phyloP scores from a whole-genome alignment of 441 rosid species.

The Arabidopsis lyrata region DNA sequence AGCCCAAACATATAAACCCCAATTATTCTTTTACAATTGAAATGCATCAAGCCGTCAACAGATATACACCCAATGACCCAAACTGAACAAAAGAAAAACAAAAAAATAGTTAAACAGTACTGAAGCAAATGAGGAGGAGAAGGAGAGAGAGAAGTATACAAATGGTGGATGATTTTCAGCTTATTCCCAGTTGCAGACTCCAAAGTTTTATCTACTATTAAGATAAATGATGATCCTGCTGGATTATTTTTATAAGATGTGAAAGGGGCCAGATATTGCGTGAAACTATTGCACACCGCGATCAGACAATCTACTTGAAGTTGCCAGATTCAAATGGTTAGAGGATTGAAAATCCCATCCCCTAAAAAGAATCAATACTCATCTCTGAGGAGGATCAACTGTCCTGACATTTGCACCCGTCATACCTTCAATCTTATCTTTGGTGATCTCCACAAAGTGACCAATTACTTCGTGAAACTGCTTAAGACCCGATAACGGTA shows the following conservation, averaged over 20 bases:
- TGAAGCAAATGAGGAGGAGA: slow-evolving; percentile 15
- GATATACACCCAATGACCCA: slow-evolving; percentile 44
- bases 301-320: slow-evolving; percentile 52
- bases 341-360: slow-evolving; percentile 40
- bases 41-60: slow-evolving; percentile 36
- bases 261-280: slow-evolving; percentile 50
- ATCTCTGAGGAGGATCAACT: slow-evolving; percentile 91
- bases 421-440: slow-evolving; percentile 90
- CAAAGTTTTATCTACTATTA: slow-evolving; percentile 52
- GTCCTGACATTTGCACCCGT: slow-evolving; percentile 86
- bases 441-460: slow-evolving; percentile 92
- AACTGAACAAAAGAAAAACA: neutral
- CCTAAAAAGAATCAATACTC: slow-evolving; percentile 44
- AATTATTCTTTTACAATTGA: slow-evolving; percentile 39
- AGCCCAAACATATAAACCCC: slow-evolving; percentile 36
- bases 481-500: slow-evolving; percentile 89
- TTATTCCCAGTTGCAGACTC: slow-evolving; percentile 55
- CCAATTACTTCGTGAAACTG: slow-evolving; percentile 94
- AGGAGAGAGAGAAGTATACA: slow-evolving; percentile 15
- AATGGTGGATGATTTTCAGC: slow-evolving; percentile 46
- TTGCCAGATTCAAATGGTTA: slow-evolving; percentile 45
- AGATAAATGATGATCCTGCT: slow-evolving; percentile 49
- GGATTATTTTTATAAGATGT: slow-evolving; percentile 61
- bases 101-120: slow-evolving; percentile 23
- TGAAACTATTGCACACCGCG: slow-evolving; percentile 51